Conservation (phyloP, 2,329 filamentous ascomycete species). For the Bipolaris gigantea region DNA sequence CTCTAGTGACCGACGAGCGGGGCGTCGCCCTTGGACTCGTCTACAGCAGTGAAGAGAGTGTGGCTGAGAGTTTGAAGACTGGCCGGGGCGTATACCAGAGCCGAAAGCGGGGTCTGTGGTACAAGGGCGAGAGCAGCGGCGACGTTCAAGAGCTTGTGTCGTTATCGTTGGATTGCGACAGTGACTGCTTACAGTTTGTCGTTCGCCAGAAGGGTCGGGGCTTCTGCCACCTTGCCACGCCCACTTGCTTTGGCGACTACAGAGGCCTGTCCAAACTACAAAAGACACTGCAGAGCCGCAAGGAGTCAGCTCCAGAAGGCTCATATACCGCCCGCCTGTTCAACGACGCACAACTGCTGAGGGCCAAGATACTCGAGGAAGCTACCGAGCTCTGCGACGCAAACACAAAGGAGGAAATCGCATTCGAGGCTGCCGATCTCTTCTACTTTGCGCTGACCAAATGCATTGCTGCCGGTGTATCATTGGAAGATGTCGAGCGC, state of each 20-base stretch:
- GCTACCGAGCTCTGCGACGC: conserved; percentile 93
- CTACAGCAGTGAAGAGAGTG: conserved; percentile 90
- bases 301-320: conserved; percentile 77
- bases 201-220: conserved; percentile 85
- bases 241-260: conserved; percentile 88
- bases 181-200: conserved; percentile 86
- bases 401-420: conserved; percentile 76
- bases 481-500: conserved; percentile 83
- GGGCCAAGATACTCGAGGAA: conserved; percentile 98
- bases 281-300: conserved; percentile 81
- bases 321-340: conserved; percentile 95
- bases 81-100: conserved; percentile 91
- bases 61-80: conserved; percentile 81
- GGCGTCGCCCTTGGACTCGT: conserved; percentile 85
- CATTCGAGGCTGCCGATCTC: conserved; percentile 92
- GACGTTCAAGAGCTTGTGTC: conserved; percentile 88
- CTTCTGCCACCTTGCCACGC: conserved; percentile 92
- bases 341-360: conserved; percentile 83
- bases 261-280: conserved; percentile 81
- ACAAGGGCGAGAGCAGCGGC: conserved; percentile 93
- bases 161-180: conserved; percentile 88
- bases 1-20: conserved; percentile 85
- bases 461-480: conserved; percentile 81
- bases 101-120: conserved; percentile 91
- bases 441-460: conserved; percentile 95